Evolutionary conservation across 192 early-diverging fungal genomes (phyloP).

Genomic region (Rhizophagus sp.): DNA sequence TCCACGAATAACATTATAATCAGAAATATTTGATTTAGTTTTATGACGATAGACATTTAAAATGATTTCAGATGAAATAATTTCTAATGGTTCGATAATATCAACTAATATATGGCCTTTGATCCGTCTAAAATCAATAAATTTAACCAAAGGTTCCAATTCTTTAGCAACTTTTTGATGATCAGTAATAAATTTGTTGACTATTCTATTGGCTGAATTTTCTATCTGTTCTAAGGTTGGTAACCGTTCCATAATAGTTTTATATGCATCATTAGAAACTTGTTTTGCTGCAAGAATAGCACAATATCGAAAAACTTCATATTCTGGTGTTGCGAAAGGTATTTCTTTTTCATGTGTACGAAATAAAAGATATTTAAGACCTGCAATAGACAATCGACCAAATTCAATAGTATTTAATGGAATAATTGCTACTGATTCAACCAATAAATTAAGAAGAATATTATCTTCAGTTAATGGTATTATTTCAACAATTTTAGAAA

Average conservation of each 20-base stretch:
- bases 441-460: background rate
- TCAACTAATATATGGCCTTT: background rate
- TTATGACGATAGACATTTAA: background rate
- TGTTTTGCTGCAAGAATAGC: background rate
- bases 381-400: background rate
- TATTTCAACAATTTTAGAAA: background rate
- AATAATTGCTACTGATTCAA: background rate
- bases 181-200: no score
- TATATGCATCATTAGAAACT: background rate
- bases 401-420: background rate
- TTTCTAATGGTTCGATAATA: background rate
- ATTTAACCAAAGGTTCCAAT: background rate
- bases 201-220: no score
- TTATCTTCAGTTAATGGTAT: background rate
- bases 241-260: background rate
- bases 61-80: background rate
- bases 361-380: background rate
- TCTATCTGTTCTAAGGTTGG: background rate
- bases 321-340: constrained; percentile 18
- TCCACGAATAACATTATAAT: background rate
- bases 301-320: constrained; percentile 1
- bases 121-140: background rate
- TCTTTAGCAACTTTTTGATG: background rate
- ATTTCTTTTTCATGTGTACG: background rate
- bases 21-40: background rate